phyloP scores from a whole-genome alignment of 371 early-diverging fungal species.

The Lichtheimia ornata region DNA sequence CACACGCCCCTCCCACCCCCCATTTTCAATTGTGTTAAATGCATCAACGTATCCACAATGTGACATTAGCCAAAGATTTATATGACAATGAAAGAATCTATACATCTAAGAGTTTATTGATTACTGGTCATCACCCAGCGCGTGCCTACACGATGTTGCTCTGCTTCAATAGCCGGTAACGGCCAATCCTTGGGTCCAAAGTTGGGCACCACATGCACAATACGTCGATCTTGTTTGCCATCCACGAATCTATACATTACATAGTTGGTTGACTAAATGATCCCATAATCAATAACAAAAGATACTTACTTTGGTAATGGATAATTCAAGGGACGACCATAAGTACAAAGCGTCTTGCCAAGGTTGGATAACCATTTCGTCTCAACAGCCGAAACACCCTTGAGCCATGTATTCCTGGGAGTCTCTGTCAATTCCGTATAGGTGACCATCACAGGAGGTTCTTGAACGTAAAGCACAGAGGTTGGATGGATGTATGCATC shows the following conservation, averaged over 20 bases:
- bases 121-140: constrained; percentile 56
- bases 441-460: constrained; percentile 80
- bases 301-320: constrained; percentile 62
- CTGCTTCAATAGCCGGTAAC: constrained; percentile 70
- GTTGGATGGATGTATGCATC: constrained; percentile 77
- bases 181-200: constrained; percentile 82
- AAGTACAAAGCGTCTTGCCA: constrained; percentile 66
- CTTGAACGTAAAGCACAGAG: constrained; percentile 64
- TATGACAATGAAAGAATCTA: too few relatives aligned
- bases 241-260: constrained; percentile 14
- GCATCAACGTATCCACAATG: too few relatives aligned
- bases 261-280: background rate
- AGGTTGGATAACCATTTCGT: constrained; percentile 79
- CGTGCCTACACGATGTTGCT: constrained; percentile 65
- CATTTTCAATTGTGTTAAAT: too few relatives aligned
- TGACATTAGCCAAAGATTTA: too few relatives aligned
- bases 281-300: background rate
- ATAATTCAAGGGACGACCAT: constrained; percentile 65
- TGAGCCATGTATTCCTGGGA: constrained; percentile 65
- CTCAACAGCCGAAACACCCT: constrained; percentile 79
- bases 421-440: constrained; percentile 66
- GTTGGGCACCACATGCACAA: constrained; percentile 70
- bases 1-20: too few relatives aligned
- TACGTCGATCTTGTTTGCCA: constrained; percentile 64
- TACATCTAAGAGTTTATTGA: background rate